Evolutionary conservation across 225 moss, liverwort and hornwort genomes (phyloP).

Genomic region (Lunularia cruciata): DNA sequence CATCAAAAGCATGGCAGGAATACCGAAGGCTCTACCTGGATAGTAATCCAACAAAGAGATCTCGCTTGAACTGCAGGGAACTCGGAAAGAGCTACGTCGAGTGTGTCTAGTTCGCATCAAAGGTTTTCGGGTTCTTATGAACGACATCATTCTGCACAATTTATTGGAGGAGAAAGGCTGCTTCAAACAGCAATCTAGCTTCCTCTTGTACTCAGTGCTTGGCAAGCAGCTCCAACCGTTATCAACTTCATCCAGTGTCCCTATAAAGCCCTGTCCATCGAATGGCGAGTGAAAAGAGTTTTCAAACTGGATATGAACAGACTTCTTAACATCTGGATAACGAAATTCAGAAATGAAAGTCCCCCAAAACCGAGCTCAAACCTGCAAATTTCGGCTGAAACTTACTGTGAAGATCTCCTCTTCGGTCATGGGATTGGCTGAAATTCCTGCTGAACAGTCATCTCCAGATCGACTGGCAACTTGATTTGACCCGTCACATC

Average conservation of each 20-base stretch:
- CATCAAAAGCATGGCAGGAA: no score
- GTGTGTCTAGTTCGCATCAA: conserved; percentile 48
- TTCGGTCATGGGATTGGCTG: background rate
- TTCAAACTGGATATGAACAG: no score
- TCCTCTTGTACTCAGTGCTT: background rate
- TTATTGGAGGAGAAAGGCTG: conserved; percentile 36
- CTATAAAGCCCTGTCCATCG: background rate
- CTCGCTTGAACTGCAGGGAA: conserved; percentile 44
- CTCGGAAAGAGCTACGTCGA: conserved; percentile 44
- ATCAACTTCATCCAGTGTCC: background rate
- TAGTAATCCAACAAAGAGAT: conserved; percentile 58
- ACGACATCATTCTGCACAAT: conserved; percentile 30
- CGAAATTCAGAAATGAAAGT: background rate
- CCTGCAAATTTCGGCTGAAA: background rate
- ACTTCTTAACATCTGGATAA: no score
- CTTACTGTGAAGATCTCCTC: background rate
- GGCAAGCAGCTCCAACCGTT: background rate
- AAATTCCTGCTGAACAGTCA: no score
- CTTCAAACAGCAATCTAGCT: background rate
- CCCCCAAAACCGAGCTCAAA: background rate
- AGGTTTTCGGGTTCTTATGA: conserved; percentile 45
- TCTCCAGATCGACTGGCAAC: no score
- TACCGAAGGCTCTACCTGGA: no score
- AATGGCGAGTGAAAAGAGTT: no score
- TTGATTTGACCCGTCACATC: no score